Evolutionary conservation across 129 eudicot species (phyloP).

Genomic region (Arctium minus): DNA sequence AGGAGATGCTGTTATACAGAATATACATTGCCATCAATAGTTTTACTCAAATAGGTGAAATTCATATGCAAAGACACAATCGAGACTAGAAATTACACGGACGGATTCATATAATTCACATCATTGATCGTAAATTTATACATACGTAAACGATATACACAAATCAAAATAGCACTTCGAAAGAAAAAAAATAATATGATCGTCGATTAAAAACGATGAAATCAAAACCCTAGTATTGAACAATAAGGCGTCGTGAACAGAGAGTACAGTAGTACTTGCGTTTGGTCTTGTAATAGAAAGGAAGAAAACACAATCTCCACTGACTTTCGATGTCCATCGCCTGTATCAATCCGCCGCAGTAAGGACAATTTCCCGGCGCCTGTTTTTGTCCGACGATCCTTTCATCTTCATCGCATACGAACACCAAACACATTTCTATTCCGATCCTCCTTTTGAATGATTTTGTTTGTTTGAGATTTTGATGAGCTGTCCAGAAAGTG

Average conservation of each 20-base stretch:
- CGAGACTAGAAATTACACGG: neutral
- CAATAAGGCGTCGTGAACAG: constrained; percentile 58
- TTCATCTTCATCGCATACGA: constrained; percentile 79
- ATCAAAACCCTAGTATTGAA: constrained; percentile 34
- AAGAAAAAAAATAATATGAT: neutral
- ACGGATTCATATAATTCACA: neutral
- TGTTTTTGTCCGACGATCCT: constrained; percentile 50
- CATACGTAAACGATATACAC: neutral
- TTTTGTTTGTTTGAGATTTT: neutral
- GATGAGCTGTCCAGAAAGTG: neutral
- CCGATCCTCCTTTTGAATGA: neutral
- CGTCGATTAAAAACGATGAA: neutral
- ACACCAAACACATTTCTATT: constrained; percentile 48
- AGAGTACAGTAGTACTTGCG: constrained; percentile 64
- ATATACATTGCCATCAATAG: too few relatives aligned
- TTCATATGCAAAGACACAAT: neutral
- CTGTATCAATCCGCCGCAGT: constrained; percentile 71
- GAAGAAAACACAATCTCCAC: constrained; percentile 81
- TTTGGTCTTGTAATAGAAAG: constrained; percentile 62
- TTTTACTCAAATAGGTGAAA: neutral
- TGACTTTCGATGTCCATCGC: constrained; percentile 71
- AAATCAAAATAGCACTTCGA: neutral
- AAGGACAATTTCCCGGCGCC: constrained; percentile 80
- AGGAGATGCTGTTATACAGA: too few relatives aligned
- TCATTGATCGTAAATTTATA: neutral